Conservation (phyloP, 2,329 filamentous ascomycete genomes). For the Aureobasidium pullulans region DNA sequence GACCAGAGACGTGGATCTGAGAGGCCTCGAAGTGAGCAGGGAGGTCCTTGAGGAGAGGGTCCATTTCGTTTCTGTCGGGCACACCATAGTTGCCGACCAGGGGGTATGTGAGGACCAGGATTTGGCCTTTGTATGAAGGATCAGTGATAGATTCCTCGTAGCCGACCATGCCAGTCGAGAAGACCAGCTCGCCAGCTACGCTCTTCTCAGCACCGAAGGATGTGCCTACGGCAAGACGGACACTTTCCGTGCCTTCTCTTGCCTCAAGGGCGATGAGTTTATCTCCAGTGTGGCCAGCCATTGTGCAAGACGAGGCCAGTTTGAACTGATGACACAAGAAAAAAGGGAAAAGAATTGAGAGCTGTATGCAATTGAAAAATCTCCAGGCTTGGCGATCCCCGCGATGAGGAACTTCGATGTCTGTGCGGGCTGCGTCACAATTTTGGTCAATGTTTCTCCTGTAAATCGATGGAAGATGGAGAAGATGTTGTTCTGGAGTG, state of each 20-base stretch:
- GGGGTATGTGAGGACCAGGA: conserved; percentile 93
- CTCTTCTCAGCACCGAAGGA: conserved; percentile 96
- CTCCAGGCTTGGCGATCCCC: conserved; percentile 13
- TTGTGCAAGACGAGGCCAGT: conserved; percentile 13
- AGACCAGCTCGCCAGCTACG: conserved; percentile 93
- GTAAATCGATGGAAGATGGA: not conserved
- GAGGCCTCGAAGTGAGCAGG: conserved; percentile 90
- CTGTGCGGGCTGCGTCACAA: not conserved
- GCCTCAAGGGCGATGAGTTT: conserved; percentile 76
- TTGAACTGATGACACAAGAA: conserved; percentile 13
- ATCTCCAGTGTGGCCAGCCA: conserved; percentile 18
- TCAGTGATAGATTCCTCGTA: conserved; percentile 92
- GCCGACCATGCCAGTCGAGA: conserved; percentile 98
- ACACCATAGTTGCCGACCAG: conserved; percentile 97
- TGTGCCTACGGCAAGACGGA: conserved; percentile 72
- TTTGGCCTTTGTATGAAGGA: conserved; percentile 83
- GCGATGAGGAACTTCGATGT: not conserved
- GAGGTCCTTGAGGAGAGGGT: conserved; percentile 75
- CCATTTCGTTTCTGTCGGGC: conserved; percentile 74
- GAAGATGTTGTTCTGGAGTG: not conserved
- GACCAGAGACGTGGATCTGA: conserved; percentile 86
- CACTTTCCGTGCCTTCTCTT: conserved; percentile 64
- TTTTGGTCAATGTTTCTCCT: conserved; percentile 1
- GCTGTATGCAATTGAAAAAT: not conserved
- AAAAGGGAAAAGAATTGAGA: conserved; percentile 3